Evolutionary conservation across 768 basidiomycete species (phyloP).

Genomic region (Leccinum variicolor): DNA sequence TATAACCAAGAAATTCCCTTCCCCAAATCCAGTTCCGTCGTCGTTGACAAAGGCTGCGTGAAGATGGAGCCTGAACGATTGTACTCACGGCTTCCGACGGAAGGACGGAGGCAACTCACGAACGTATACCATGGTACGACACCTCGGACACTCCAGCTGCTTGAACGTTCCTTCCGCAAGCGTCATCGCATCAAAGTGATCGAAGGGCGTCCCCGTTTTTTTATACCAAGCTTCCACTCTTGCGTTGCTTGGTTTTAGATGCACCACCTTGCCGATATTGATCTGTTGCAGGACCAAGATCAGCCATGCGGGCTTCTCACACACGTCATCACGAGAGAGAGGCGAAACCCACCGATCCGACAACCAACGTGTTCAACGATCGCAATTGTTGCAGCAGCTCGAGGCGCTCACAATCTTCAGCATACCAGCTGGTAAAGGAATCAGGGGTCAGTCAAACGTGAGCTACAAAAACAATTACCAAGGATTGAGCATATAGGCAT

Average conservation of each 20-base stretch:
- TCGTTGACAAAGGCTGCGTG: conserved; percentile 38
- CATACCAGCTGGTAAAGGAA: conserved; percentile 24
- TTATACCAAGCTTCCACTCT: conserved; percentile 21
- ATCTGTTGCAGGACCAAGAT: conserved; percentile 15
- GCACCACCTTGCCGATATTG: conserved; percentile 18
- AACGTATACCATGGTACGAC: conserved; percentile 25
- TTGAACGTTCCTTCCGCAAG: conserved; percentile 19
- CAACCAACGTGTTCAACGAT: conserved; percentile 26
- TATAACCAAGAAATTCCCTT: conserved; percentile 34
- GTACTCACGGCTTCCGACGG: background rate
- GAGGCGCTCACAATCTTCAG: conserved; percentile 33
- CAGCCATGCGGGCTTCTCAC: background rate
- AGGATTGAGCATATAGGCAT: conserved; percentile 39
- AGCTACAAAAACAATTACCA: conserved; percentile 20
- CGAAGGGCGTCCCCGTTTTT: conserved; percentile 28
- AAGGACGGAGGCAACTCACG: conserved; percentile 25
- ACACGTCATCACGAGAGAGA: background rate
- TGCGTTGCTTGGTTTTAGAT: conserved; percentile 12
- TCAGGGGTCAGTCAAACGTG: background rate
- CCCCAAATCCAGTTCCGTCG: conserved; percentile 46
- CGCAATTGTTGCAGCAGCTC: conserved; percentile 21
- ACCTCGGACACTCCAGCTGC: conserved; percentile 34
- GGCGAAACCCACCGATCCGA: conserved; percentile 25
- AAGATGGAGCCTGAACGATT: background rate
- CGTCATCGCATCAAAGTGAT: conserved; percentile 36